phyloP scores from a whole-genome alignment of 1,284 basidiomycete genomes.

The Boletellus dicymbophilus region DNA sequence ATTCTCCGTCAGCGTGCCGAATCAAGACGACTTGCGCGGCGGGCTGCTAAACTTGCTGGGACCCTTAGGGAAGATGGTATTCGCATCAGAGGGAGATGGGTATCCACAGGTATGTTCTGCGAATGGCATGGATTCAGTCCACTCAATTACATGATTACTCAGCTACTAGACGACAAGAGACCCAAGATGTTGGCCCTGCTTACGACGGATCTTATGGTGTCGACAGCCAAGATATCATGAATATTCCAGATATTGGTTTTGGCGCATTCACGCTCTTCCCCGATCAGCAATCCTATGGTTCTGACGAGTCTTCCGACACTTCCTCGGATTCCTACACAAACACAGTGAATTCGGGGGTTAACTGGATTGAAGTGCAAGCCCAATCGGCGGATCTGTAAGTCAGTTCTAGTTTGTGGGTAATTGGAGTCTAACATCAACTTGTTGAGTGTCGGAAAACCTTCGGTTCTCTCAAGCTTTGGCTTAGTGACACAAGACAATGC shows the following conservation, averaged over 20 bases:
- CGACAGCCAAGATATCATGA: constrained; percentile 66
- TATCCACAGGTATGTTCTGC: constrained; percentile 45
- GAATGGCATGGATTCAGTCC: background rate
- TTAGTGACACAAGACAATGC: constrained; percentile 58
- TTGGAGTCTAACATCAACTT: constrained; percentile 9
- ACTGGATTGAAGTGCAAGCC: constrained; percentile 57
- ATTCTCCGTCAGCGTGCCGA: constrained; percentile 49
- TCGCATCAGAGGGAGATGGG: constrained; percentile 64
- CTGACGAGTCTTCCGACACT: constrained; percentile 45
- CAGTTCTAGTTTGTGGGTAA: background rate
- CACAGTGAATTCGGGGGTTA: constrained; percentile 47
- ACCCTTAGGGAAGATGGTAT: constrained; percentile 39
- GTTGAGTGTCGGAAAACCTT: constrained; percentile 57
- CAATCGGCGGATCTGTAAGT: constrained; percentile 45
- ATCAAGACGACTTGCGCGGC: constrained; percentile 38
- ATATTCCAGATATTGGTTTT: constrained; percentile 57
- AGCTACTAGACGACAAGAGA: constrained; percentile 49
- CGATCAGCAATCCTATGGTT: constrained; percentile 57
- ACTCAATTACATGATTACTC: constrained; percentile 6
- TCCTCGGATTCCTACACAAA: constrained; percentile 54
- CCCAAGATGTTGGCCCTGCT: constrained; percentile 41
- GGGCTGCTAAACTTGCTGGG: constrained; percentile 27
- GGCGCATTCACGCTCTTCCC: constrained; percentile 66
- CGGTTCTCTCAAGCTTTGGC: constrained; percentile 56
- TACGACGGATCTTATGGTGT: constrained; percentile 65